A percentile compares a stretch with the other conserved stretches of the same genome.
These are phyloP conservation scores for Corylus avellana DNA, from an alignment of 306 rosid genomes.

Conservation along the genomic window DNA sequence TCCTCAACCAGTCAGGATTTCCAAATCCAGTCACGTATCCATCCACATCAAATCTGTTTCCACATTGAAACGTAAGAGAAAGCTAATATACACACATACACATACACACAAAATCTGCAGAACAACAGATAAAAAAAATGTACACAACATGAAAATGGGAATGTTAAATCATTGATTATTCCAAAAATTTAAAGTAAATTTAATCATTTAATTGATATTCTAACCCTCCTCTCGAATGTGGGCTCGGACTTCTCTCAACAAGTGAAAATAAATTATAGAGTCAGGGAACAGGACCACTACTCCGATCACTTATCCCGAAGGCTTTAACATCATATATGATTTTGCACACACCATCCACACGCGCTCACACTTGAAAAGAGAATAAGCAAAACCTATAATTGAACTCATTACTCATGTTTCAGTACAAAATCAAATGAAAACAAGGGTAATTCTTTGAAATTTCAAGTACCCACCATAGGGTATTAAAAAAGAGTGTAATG, in stretches of 20 bases:
- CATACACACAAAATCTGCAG: not conserved
- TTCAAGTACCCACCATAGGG: not conserved
- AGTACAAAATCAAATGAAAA: not conserved
- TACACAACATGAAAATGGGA: not conserved
- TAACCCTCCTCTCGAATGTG: too few relatives aligned
- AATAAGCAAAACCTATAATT: not conserved
- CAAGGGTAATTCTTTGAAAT: not conserved
- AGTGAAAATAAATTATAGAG: too few relatives aligned
- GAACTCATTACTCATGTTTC: not conserved
- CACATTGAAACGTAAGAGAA: not conserved
- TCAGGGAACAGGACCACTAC: too few relatives aligned
- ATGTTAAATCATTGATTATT: too few relatives aligned
- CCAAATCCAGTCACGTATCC: constrained; percentile 84
- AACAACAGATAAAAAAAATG: not conserved
- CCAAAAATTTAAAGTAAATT: too few relatives aligned
- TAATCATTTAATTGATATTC: too few relatives aligned
- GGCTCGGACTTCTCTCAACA: too few relatives aligned
- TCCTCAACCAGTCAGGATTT: constrained; percentile 89
- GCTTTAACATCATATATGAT: not conserved
- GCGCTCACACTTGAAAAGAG: too few relatives aligned
- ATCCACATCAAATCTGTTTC: constrained; percentile 74
- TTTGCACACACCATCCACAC: not conserved
- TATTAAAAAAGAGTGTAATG: not conserved
- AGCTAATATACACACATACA: not conserved
- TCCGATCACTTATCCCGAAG: too few relatives aligned